Conservation (phyloP, 208 protist species). For the Leishmania braziliensis region DNA sequence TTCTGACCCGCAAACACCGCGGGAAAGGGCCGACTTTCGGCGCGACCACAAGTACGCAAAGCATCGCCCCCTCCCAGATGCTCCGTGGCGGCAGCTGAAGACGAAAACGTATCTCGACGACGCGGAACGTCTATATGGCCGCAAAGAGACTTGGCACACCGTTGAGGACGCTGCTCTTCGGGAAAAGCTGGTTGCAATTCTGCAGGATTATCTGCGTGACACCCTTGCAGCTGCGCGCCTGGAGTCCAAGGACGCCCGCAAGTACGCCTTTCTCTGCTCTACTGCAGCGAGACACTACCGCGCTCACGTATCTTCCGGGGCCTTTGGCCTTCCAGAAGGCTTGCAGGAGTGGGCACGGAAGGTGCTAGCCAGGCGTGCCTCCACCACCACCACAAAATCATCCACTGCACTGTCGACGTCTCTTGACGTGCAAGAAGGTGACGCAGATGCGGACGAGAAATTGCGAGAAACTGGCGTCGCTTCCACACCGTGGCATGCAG, state of each 20-base stretch:
- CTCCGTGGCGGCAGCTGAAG: conserved; percentile 76
- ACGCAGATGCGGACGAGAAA: neutral
- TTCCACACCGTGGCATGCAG: neutral
- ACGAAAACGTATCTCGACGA: conserved; percentile 87
- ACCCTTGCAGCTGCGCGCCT: conserved; percentile 61
- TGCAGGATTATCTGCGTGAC: conserved; percentile 85
- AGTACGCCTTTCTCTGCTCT: conserved; percentile 69
- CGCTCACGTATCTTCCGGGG: conserved; percentile 51
- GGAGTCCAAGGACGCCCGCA: conserved; percentile 60
- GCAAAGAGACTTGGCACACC: conserved; percentile 81
- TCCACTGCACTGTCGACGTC: neutral
- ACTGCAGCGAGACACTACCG: conserved; percentile 66
- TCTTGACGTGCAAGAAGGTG: neutral
- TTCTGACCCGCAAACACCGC: conserved; percentile 73
- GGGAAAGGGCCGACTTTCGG: conserved; percentile 75
- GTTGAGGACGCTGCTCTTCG: conserved; percentile 63
- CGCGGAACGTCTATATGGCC: conserved; percentile 86
- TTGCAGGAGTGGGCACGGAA: conserved; percentile 54
- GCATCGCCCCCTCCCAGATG: conserved; percentile 67
- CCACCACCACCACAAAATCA: neutral
- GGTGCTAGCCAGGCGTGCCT: conserved; percentile 24
- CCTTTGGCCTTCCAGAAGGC: conserved; percentile 40
- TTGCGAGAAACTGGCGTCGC: neutral
- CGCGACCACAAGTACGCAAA: conserved; percentile 80
- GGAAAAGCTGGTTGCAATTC: conserved; percentile 73